Conservation (phyloP, 73 alveolate genomes). For the Effrenium voratum region DNA sequence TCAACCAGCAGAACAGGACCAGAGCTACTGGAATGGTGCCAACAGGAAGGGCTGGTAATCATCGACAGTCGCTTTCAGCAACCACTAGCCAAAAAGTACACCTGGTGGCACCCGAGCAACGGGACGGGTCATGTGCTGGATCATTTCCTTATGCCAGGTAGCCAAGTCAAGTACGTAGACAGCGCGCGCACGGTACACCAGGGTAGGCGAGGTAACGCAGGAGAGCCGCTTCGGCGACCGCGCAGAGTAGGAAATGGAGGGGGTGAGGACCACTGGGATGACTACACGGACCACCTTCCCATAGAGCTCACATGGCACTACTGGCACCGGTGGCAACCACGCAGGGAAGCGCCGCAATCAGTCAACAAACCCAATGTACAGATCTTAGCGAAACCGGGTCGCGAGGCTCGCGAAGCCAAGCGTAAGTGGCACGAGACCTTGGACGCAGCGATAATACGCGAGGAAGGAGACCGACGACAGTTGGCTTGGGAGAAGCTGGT, state of each 20-base stretch:
- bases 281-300: conserved; percentile 41
- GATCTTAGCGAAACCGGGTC: neutral
- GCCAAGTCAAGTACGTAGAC: neutral
- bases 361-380: neutral
- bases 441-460: neutral
- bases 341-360: too few relatives aligned
- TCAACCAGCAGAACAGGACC: neutral
- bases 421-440: neutral
- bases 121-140: conserved; percentile 23
- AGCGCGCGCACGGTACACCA: neutral
- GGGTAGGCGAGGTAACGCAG: neutral
- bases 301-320: neutral
- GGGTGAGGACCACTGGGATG: neutral
- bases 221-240: neutral
- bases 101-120: conserved; percentile 58
- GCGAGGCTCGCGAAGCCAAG: neutral
- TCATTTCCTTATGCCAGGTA: neutral
- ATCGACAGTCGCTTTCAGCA: neutral
- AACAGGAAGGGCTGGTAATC: neutral
- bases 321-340: too few relatives aligned
- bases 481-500: neutral
- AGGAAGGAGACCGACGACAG: neutral
- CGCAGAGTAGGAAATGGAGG: neutral
- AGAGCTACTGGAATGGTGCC: neutral
- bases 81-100: neutral